Evolutionary conservation across 768 basidiomycete genomes (phyloP), one percentile per base, ranked within the genome.

Genomic region (Xerocomellus intermedius): DNA sequence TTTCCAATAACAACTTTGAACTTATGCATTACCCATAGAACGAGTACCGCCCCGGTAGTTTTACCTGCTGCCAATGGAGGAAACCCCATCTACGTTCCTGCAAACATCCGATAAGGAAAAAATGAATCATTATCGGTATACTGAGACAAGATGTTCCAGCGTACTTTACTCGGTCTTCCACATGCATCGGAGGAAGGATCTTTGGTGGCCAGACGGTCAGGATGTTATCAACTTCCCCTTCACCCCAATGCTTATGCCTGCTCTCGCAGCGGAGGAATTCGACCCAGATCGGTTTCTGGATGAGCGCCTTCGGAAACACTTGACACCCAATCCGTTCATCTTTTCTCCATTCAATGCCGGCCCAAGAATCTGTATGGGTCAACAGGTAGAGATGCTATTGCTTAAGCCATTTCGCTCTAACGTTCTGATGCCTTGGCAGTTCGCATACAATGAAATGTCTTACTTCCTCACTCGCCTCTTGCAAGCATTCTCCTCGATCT

Each of bases 281-380:
- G 86, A 87, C 62, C 86, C 86, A 0, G 82, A 86, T 55, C 76
- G 86, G 2, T 87, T 86, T 75, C 65, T 88, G 38, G 86, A 88
- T 56, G 79, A 81, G 30, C 75, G 85, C 4, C 49, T 84, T 39
- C 72, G 76, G 5, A 83, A 80, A 57, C 83, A 85, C 58, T 63
- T 83, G 56, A 77, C 74, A 0, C 74, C 78, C 7, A 83, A 84
- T 57, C 83, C 84, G 0, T 78, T 75, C 69, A 78, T 79, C 47
- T 79, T 79, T 65, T 53, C 72, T 9, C 76, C 75, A 1, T 76
- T 76, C 62, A 76, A 74, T 38, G 74, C 74, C 7, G 75, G 74
- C 0, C 74, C 74, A 0, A 63, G 74, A 28, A 74, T 73, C 33
- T 75, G 74, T 26, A 60, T 74, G 2, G 74, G 74, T 9, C 74